Percentiles rank a stretch among this genome's conserved stretches.
phyloP scores from a whole-genome alignment of 441 rosid genomes.

The Pelargonium cotyledonis region DNA sequence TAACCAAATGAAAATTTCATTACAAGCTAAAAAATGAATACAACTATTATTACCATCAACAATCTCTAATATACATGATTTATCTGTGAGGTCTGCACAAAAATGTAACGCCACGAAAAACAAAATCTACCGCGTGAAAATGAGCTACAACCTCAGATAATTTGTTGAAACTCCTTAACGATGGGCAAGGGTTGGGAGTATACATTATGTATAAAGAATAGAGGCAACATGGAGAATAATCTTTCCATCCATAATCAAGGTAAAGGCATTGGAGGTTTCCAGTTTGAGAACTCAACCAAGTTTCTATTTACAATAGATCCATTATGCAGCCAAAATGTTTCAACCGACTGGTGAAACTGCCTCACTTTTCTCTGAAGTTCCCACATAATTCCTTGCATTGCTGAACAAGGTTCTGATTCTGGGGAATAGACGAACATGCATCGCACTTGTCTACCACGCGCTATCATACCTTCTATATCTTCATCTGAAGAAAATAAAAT shows the following conservation, averaged over 20 bases:
- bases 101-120: no score
- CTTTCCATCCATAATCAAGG: slow-evolving; percentile 32
- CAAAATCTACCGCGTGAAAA: no score
- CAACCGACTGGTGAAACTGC: slow-evolving; percentile 76
- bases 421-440: slow-evolving; percentile 76
- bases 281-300: slow-evolving; percentile 55
- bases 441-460: slow-evolving; percentile 57
- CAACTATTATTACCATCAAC: no score
- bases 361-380: slow-evolving; percentile 92
- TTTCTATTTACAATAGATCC: slow-evolving; percentile 58
- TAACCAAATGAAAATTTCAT: no score
- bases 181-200: no score
- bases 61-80: no score
- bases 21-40: no score
- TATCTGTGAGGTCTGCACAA: no score
- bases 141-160: no score
- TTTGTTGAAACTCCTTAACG: no score
- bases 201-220: no score
- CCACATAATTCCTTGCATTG: slow-evolving; percentile 76
- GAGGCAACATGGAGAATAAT: no score
- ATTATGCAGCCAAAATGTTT: slow-evolving; percentile 96
- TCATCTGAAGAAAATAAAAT: slow-evolving; percentile 42
- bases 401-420: slow-evolving; percentile 63
- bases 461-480: slow-evolving; percentile 62
- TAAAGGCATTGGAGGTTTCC: slow-evolving; percentile 75